Conservation (phyloP, 371 early-diverging fungal species). For the Apophysomyces variabilis region DNA sequence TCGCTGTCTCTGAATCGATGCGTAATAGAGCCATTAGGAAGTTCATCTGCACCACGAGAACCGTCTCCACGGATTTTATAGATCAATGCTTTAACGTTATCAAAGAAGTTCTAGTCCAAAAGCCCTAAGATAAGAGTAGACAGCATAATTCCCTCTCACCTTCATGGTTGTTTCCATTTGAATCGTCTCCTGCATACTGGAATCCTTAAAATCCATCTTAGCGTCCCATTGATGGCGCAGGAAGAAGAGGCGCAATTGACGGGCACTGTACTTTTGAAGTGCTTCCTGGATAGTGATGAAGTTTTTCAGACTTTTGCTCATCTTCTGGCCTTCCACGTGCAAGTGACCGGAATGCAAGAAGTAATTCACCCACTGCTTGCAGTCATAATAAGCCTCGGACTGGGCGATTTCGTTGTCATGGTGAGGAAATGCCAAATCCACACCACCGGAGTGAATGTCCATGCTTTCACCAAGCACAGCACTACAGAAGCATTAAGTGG, state of each 20-base stretch:
- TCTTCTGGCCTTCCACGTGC: conserved; percentile 98
- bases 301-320: conserved; percentile 99
- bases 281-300: conserved; percentile 97
- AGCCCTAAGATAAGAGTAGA: neutral
- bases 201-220: conserved; percentile 88
- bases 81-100: conserved; percentile 77
- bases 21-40: conserved; percentile 39
- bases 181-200: conserved; percentile 86
- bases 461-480: conserved; percentile 90
- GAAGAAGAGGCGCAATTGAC: conserved; percentile 95
- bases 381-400: conserved; percentile 92
- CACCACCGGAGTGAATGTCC: conserved; percentile 99
- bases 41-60: conserved; percentile 44
- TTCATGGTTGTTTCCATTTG: conserved; percentile 79
- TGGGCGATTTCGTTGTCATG: conserved; percentile 99
- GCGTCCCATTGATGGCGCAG: conserved; percentile 92
- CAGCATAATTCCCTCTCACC: conserved; percentile 38
- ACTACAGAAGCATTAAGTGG: conserved; percentile 31
- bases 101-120: conserved; percentile 81
- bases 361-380: conserved; percentile 98
- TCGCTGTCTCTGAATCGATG: conserved; percentile 79
- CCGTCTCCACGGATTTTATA: conserved; percentile 61
- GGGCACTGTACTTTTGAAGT: conserved; percentile 80
- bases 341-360: conserved; percentile 99
- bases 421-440: conserved; percentile 99